Evolutionary conservation across 148 eudicot genomes (phyloP).

Genomic region (Polygonum aviculare): DNA sequence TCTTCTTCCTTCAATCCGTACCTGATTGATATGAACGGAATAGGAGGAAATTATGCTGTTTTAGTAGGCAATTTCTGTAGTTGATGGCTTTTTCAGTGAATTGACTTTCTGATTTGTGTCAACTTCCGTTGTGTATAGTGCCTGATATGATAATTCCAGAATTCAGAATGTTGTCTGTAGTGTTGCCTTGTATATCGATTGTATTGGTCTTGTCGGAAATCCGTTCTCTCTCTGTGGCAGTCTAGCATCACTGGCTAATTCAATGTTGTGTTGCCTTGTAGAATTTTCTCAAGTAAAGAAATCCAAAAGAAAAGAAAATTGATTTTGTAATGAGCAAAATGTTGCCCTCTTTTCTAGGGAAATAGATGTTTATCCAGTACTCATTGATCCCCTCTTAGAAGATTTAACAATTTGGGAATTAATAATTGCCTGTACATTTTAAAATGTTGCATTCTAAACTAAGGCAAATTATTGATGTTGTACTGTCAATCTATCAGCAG

Average conservation of each 20-base stretch:
- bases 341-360: background rate
- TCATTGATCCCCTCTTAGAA: background rate
- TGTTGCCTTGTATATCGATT: background rate
- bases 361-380: background rate
- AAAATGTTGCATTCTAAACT: background rate
- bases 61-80: slow-evolving; percentile 1
- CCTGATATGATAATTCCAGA: background rate
- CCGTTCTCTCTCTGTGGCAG: background rate
- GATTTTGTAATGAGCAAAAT: background rate
- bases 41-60: background rate
- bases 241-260: background rate
- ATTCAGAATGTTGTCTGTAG: background rate
- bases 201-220: background rate
- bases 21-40: background rate
- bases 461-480: background rate
- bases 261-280: background rate
- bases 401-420: background rate
- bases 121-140: background rate
- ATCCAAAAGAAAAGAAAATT: background rate
- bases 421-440: background rate
- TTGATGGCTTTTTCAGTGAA: background rate
- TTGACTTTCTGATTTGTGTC: background rate
- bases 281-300: background rate
- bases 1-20: background rate
- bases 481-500: background rate